Conservation (phyloP, 2,329 filamentous ascomycete species). For the Diaporthe caulivora region DNA sequence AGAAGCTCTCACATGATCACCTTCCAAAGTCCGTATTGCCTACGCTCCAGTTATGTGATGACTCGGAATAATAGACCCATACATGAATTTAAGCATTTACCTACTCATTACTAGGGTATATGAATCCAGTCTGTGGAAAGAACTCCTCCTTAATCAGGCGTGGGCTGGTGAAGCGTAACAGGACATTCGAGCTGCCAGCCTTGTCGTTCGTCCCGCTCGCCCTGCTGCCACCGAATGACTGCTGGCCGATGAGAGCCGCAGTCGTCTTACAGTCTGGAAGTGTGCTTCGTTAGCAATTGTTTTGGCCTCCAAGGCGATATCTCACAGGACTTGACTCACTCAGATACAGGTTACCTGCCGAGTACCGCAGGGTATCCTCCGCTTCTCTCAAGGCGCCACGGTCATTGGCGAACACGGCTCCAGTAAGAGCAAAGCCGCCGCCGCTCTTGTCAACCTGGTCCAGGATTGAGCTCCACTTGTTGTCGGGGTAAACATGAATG, state of each 20-base stretch:
- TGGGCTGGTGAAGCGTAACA: constrained; percentile 64
- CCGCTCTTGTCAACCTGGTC: constrained; percentile 75
- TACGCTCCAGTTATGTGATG: background rate
- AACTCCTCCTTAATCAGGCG: constrained; percentile 79
- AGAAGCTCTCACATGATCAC: background rate
- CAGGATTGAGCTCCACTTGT: constrained; percentile 55
- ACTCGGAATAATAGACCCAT: background rate
- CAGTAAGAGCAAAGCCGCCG: constrained; percentile 72
- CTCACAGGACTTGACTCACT: constrained; percentile 43
- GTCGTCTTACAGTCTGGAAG: constrained; percentile 64
- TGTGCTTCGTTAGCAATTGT: background rate
- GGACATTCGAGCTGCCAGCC: constrained; percentile 62
- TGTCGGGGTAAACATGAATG: constrained; percentile 62
- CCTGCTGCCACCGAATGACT: constrained; percentile 77
- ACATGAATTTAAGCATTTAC: background rate
- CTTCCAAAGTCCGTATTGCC: background rate
- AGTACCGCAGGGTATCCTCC: constrained; percentile 63
- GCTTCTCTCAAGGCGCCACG: constrained; percentile 61
- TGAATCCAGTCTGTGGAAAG: constrained; percentile 69
- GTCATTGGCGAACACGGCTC: constrained; percentile 63
- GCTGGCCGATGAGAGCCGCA: constrained; percentile 78
- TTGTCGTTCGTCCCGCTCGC: constrained; percentile 79
- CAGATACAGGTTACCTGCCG: constrained; percentile 69
- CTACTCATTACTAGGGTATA: constrained; percentile 78
- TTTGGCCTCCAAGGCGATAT: too few species aligned